Evolutionary conservation across 176 grass and related monocot genomes (phyloP), one percentile per base, ranked within the genome.

Genomic region (Ananas comosus): DNA sequence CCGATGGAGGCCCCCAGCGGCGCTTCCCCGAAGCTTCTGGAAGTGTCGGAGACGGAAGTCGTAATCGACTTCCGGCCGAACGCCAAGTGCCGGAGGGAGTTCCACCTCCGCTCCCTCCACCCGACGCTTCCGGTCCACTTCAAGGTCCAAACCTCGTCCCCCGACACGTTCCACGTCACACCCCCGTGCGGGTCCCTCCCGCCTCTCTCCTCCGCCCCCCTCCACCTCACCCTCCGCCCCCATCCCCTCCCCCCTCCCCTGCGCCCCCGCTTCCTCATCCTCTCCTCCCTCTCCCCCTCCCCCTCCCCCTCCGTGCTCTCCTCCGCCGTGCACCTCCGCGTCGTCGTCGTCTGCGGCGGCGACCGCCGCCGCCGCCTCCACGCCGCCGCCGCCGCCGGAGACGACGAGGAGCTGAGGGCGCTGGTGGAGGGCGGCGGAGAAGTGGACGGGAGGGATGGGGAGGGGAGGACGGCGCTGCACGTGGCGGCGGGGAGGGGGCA

Each of bases 121-220:
- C 70, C 81, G 0, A 53, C 81, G 29, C 86, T 80, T 70, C 75
- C 83, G 67, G 84, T 96, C 51, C 66, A 83, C 51, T 96, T 92
- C 88, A 96, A 91, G 80, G 89, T 92, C 1, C 92, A 91, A 76
- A 96, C 88, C 51, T 96, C 88, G 64, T 88, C 88, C 48, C 92
- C 92, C 21, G 74, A 88, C 78, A 91, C 91, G 77, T 96, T 96
- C 88, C 92, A 91, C 71, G 88, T 96, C 81, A 92, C 87, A 51
- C 92, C 92, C 2, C 92, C 88, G 11, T 72, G 75, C 24, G 92
- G 92, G 13, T 59, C 76, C 76, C 67, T 96, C 48, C 51, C 68
- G n/a, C 88, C 92, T n/a, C 86, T 87, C 59, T 86, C 88, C 73
- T 3, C 83, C 1, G 76, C 80, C 6, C 51, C 81, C 11, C 79